These are phyloP conservation scores for Pseudogymnoascus sp. DNA, from an alignment of 2,329 filamentous ascomycete species.

Conservation along the genomic window DNA sequence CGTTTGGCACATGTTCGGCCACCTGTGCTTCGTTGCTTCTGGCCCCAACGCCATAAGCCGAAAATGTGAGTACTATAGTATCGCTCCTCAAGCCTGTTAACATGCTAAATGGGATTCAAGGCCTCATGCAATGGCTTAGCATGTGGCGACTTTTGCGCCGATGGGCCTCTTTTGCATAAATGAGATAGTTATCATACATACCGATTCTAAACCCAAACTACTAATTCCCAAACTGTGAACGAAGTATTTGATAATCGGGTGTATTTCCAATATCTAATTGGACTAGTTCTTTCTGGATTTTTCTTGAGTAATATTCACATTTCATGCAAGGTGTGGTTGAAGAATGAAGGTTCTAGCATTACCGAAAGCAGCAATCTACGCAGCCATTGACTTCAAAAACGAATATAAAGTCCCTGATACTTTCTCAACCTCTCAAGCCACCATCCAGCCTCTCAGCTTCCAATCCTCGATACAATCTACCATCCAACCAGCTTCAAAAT, in stretches of 20 bases:
- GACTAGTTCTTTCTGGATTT: too few relatives aligned
- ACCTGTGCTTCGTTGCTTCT: conserved; percentile 34
- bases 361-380: background rate
- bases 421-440: background rate
- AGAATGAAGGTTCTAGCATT: too few relatives aligned
- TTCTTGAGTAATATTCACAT: too few relatives aligned
- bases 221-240: background rate
- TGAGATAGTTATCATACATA: background rate
- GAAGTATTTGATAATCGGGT: background rate
- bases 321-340: too few relatives aligned
- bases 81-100: background rate
- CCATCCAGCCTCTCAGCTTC: background rate
- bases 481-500: background rate
- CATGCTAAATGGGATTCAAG: background rate
- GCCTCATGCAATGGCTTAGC: background rate
- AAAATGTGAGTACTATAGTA: background rate
- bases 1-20: conserved; percentile 39
- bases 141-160: background rate
- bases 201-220: background rate
- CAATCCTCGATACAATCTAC: background rate
- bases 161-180: background rate
- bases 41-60: conserved; percentile 28
- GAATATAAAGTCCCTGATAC: background rate
- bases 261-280: background rate
- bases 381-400: background rate